These are phyloP conservation scores for Tarenaya hassleriana DNA, from an alignment of 345 rosid species.

Conservation along the genomic window DNA sequence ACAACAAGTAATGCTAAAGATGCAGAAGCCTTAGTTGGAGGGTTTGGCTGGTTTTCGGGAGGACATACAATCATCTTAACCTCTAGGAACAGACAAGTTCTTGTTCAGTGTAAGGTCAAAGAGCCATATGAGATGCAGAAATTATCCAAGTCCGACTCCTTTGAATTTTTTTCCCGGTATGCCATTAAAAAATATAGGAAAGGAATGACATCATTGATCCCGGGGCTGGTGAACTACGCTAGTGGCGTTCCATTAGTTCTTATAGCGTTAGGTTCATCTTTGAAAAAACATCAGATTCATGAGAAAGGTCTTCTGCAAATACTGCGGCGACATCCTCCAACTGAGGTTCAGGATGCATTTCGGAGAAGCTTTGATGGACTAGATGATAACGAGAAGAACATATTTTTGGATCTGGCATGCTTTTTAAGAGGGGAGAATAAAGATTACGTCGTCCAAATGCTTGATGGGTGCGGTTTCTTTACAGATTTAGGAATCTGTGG, in stretches of 20 bases:
- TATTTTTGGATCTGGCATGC: conserved; percentile 32
- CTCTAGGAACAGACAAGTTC: conserved; percentile 26
- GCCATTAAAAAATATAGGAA: conserved; percentile 2
- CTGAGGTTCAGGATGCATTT: conserved; percentile 20
- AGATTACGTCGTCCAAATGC: conserved; percentile 21
- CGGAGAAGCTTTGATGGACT: conserved; percentile 32
- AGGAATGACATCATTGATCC: background rate
- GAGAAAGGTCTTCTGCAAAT: conserved; percentile 15
- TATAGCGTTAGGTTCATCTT: background rate
- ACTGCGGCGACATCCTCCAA: conserved; percentile 13
- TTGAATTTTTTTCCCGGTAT: too few species aligned
- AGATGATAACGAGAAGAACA: conserved; percentile 21
- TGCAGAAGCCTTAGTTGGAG: conserved; percentile 23
- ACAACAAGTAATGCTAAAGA: conserved; percentile 18
- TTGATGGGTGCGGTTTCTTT: conserved; percentile 25
- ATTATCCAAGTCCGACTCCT: background rate
- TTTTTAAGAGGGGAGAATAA: conserved; percentile 23
- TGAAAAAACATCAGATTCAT: conserved; percentile 1
- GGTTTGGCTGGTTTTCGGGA: conserved; percentile 29
- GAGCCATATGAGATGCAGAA: conserved; percentile 2
- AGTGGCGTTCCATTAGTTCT: conserved; percentile 22
- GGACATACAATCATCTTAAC: conserved; percentile 23
- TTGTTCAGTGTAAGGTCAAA: conserved; percentile 22
- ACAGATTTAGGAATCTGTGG: conserved; percentile 24
- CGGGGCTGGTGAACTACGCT: conserved; percentile 8